Base-by-base conservation (phyloP, 179 eudicot genomes). In the Camellia oleifera region DNA sequence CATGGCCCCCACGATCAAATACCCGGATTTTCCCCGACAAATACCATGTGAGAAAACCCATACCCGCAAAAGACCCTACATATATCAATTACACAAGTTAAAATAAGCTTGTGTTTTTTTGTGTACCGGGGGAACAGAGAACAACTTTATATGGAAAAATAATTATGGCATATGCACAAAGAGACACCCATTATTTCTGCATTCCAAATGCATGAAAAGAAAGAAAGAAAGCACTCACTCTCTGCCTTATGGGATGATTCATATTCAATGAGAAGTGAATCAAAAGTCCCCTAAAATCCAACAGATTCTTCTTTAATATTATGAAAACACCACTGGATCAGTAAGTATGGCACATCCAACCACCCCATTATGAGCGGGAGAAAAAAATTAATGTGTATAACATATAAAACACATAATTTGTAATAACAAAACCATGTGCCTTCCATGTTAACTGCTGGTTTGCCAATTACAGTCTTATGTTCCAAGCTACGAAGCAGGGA, bases 61-160 rank as follows among this genome's bases (percentile, higher is more conserved):
- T 86, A 79, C 99, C 97, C 15, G 98, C 90, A 69, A 96, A 96
- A 50, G 98, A 91, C 96, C 97, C 99, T 86, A 79, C 83, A 80
- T 68, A 58, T 75, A 69, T 69, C 10, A 45, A 71, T 32, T 23
- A 44, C 60, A 79, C 26, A 46, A 60, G 53, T 4, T 68, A 53
- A 14, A 17, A 6, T 77, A 42, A 78, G 66, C 44, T 7, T 17
- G 40, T 40, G 52, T 9, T 54, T 68, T 78, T 4, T 12, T 15
- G 3, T 65, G 3, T 65, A 13, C 4, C 0, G 65, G 15, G n/a
- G 40, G 17, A 50, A 10, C 3, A 65, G 9, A 48, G 46, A 66
- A 77, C 48, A 26, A 14, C 26, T 69, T 18, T 18, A 50, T n/a
- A 70, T 57, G n/a, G 17, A 69, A 40, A 15, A 17, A 77, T 4